phyloP scores from a whole-genome alignment of 2,329 filamentous ascomycete species.

The Claviceps lovelessii region DNA sequence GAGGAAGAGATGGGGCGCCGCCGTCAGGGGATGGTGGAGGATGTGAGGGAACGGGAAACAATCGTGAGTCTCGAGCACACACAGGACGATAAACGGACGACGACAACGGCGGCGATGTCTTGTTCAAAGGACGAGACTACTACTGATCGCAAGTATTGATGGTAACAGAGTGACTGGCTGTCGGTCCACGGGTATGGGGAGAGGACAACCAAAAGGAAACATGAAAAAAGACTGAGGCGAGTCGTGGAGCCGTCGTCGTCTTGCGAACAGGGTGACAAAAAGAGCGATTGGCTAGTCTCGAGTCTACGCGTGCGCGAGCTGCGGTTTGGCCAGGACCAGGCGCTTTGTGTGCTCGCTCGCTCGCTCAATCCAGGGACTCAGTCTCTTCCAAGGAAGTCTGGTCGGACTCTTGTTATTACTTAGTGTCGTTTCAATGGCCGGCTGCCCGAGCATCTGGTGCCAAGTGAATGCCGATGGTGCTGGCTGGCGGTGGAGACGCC shows the following conservation, averaged over 20 bases:
- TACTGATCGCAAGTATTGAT: background rate
- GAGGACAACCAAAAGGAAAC: background rate
- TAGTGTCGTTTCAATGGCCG: background rate
- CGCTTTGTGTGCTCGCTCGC: background rate
- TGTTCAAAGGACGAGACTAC: background rate
- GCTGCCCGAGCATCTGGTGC: background rate
- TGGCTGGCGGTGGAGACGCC: background rate
- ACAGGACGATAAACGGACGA: background rate
- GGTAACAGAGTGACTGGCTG: background rate
- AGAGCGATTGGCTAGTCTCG: background rate
- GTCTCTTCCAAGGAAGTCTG: background rate
- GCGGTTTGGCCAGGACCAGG: background rate
- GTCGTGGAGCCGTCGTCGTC: background rate
- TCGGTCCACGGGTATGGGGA: background rate
- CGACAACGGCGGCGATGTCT: background rate
- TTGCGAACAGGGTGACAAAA: background rate
- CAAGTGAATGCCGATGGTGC: background rate
- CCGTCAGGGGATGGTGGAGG: constrained; percentile 5
- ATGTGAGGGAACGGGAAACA: background rate
- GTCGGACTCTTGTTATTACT: background rate
- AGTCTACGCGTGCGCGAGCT: background rate
- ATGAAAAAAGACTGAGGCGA: background rate
- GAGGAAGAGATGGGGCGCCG: too few species aligned
- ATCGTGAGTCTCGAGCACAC: background rate
- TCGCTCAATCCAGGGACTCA: background rate